These are phyloP conservation scores for Scopulariopsis brevicaulis DNA, from an alignment of 2,329 filamentous ascomycete species.

Conservation along the genomic window DNA sequence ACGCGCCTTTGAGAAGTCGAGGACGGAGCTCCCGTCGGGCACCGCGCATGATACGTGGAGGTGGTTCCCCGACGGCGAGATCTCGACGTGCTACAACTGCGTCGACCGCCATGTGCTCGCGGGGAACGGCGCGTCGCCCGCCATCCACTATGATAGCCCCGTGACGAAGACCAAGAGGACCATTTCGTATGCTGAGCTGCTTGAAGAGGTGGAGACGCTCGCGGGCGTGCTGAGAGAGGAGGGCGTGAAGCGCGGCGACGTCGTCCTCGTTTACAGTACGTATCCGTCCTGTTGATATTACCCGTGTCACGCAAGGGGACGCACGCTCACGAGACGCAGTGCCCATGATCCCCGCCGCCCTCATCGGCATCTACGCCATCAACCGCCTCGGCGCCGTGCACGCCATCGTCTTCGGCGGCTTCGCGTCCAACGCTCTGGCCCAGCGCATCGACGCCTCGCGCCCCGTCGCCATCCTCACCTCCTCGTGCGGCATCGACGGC, in stretches of 20 bases:
- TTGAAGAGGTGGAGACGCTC: constrained; percentile 69
- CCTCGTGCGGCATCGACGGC: constrained; percentile 86
- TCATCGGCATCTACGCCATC: constrained; percentile 78
- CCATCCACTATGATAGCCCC: constrained; percentile 81
- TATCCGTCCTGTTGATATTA: not conserved
- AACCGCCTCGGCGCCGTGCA: constrained; percentile 79
- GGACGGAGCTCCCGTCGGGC: constrained; percentile 52
- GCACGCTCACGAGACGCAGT: constrained; percentile 33
- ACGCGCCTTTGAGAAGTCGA: constrained; percentile 44
- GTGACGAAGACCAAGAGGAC: constrained; percentile 63
- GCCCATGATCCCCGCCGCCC: constrained; percentile 87
- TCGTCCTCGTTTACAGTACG: constrained; percentile 78
- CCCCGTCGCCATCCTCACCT: constrained; percentile 69
- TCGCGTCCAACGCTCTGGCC: constrained; percentile 68
- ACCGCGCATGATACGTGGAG: constrained; percentile 66
- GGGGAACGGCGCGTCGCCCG: constrained; percentile 61
- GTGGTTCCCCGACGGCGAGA: constrained; percentile 83
- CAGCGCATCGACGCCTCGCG: constrained; percentile 79
- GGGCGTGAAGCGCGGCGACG: constrained; percentile 72
- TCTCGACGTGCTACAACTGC: constrained; percentile 88
- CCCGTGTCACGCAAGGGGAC: not conserved
- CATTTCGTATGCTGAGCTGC: constrained; percentile 64
- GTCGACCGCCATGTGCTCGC: constrained; percentile 77
- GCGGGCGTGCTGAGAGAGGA: constrained; percentile 75
- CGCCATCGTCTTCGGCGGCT: constrained; percentile 87